phyloP scores from a whole-genome alignment of 2,329 filamentous ascomycete genomes.

The Xylaria digitata region DNA sequence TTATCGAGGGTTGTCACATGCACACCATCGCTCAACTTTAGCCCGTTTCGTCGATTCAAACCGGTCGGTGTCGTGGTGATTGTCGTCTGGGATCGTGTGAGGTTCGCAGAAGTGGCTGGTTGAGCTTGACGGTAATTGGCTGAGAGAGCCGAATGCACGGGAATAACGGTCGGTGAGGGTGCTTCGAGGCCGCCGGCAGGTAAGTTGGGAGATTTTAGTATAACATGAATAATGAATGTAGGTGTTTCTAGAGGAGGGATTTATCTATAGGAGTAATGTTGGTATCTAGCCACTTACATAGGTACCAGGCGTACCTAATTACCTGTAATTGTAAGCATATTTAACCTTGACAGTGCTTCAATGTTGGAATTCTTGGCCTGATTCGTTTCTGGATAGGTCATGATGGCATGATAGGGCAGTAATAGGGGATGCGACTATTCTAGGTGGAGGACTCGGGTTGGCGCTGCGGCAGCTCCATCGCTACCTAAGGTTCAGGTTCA shows the following conservation, averaged over 20 bases:
- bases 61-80: constrained; percentile 18
- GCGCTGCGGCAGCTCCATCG: neutral
- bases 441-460: too few relatives aligned
- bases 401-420: too few relatives aligned
- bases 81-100: constrained; percentile 20
- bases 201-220: neutral
- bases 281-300: too few relatives aligned
- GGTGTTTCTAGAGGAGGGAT: neutral
- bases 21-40: constrained; percentile 38
- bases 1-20: constrained; percentile 43
- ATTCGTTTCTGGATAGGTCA: neutral
- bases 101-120: constrained; percentile 18
- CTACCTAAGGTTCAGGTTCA: too few relatives aligned
- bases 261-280: too few relatives aligned
- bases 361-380: neutral
- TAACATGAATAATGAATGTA: neutral
- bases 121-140: constrained; percentile 17
- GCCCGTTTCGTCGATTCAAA: constrained; percentile 36
- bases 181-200: neutral
- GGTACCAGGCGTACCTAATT: neutral
- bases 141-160: neutral
- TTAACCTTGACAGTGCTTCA: too few relatives aligned
- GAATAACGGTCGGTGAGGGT: neutral
- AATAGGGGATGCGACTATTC: too few relatives aligned
- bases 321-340: neutral